Evolutionary conservation across 2,329 filamentous ascomycete species (phyloP).

Genomic region (Hymenoscyphus albidus): DNA sequence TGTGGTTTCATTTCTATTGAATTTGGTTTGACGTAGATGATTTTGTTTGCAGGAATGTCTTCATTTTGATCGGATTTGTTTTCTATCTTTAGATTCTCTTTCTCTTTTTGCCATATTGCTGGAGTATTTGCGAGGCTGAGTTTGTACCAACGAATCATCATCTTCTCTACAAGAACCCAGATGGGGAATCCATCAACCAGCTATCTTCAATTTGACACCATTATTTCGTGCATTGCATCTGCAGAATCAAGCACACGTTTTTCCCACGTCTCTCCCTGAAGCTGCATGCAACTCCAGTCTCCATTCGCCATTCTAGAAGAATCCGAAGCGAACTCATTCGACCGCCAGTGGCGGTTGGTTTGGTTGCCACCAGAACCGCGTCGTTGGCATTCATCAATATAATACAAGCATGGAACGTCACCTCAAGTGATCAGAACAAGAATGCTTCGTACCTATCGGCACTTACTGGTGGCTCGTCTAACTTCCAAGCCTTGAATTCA

Average conservation of each 20-base stretch:
- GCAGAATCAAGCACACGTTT: neutral
- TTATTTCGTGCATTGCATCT: neutral
- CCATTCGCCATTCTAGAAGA: too few species aligned
- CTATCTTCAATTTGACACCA: neutral
- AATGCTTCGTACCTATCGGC: too few species aligned
- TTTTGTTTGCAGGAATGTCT: neutral
- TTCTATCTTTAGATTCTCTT: neutral
- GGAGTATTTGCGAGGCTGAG: neutral
- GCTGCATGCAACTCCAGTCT: neutral
- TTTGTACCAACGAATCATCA: neutral
- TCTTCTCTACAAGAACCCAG: neutral
- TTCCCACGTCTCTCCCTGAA: neutral
- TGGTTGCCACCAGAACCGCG: too few species aligned
- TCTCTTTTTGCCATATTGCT: neutral
- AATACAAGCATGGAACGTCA: too few species aligned
- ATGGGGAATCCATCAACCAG: neutral
- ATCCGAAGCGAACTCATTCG: too few species aligned
- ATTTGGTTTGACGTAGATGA: neutral
- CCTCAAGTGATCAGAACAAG: too few species aligned
- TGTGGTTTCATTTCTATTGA: neutral
- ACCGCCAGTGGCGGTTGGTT: too few species aligned
- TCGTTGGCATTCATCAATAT: too few species aligned
- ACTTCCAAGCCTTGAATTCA: too few species aligned
- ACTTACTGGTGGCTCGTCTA: too few species aligned
- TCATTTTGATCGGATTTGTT: neutral